Evolutionary conservation across 1,284 basidiomycete genomes (phyloP).

Genomic region (Microbotryum scabiosae): DNA sequence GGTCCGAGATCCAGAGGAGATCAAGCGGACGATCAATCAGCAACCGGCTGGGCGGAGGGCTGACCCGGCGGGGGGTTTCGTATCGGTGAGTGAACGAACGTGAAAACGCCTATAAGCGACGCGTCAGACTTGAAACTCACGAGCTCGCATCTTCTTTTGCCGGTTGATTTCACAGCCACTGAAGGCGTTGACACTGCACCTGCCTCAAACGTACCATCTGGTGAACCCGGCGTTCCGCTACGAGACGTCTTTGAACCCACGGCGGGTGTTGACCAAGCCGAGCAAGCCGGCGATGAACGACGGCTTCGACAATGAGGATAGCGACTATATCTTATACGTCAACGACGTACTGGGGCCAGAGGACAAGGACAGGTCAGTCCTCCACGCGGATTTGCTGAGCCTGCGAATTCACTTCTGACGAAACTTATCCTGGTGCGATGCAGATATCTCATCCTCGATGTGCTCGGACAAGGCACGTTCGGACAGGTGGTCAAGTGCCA

Average conservation of each 20-base stretch:
- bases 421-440: conserved; percentile 1
- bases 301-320: conserved; percentile 92
- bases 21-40: conserved; percentile 57
- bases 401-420: background rate
- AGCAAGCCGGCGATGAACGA: conserved; percentile 89
- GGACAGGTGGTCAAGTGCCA: conserved; percentile 99
- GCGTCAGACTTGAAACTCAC: background rate
- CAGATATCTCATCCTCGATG: conserved; percentile 94
- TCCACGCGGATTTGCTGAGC: background rate
- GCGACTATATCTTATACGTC: conserved; percentile 94
- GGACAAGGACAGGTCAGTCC: conserved; percentile 65
- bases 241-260: conserved; percentile 82
- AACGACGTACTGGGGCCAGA: conserved; percentile 90
- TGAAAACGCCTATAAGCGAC: conserved; percentile 48
- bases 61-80: conserved; percentile 51
- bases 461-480: conserved; percentile 96
- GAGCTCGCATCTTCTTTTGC: conserved; percentile 4
- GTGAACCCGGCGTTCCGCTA: conserved; percentile 90
- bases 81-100: conserved; percentile 44
- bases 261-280: conserved; percentile 89
- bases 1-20: conserved; percentile 59
- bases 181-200: conserved; percentile 73
- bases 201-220: conserved; percentile 79
- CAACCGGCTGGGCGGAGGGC: conserved; percentile 56
- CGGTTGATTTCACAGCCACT: conserved; percentile 53